phyloP scores from a whole-genome alignment of 2,329 filamentous ascomycete species.

The Annulohypoxylon truncatum region DNA sequence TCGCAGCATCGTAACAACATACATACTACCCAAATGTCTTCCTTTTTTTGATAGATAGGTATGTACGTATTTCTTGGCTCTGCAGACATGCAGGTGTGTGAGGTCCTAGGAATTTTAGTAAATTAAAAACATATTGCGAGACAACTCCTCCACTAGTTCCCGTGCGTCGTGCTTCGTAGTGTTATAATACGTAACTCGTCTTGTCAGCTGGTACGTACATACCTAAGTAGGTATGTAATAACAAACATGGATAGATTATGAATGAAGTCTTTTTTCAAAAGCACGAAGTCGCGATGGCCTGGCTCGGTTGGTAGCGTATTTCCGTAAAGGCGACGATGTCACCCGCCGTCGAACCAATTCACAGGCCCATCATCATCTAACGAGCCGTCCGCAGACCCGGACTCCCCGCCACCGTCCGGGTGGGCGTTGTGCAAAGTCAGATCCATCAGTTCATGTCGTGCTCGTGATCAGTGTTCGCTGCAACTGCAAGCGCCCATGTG shows the following conservation, averaged over 20 bases:
- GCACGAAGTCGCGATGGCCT: neutral
- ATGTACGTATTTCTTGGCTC: slow-evolving; percentile 17
- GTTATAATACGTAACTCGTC: slow-evolving; percentile 8
- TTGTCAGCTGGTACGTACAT: neutral
- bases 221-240: neutral
- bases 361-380: slow-evolving; percentile 12
- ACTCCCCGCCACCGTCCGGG: slow-evolving; percentile 7
- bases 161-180: slow-evolving; percentile 5
- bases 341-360: slow-evolving; percentile 14
- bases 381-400: neutral
- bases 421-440: slow-evolving; percentile 8
- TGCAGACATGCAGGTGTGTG: slow-evolving; percentile 17
- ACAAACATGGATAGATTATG: too few relatives aligned
- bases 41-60: neutral
- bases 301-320: neutral
- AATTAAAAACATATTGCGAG: slow-evolving; percentile 35
- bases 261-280: neutral
- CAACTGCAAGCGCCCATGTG: slow-evolving; percentile 40
- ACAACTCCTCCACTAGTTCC: slow-evolving; percentile 12
- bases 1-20: too few relatives aligned
- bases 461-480: slow-evolving; percentile 32
- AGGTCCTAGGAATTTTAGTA: slow-evolving; percentile 33
- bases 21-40: slow-evolving; percentile 4
- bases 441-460: slow-evolving; percentile 39
- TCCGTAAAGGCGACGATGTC: slow-evolving; percentile 2